These are phyloP conservation scores for Paramecium primaurelia DNA, from an alignment of 73 alveolate species.

Conservation along the genomic window DNA sequence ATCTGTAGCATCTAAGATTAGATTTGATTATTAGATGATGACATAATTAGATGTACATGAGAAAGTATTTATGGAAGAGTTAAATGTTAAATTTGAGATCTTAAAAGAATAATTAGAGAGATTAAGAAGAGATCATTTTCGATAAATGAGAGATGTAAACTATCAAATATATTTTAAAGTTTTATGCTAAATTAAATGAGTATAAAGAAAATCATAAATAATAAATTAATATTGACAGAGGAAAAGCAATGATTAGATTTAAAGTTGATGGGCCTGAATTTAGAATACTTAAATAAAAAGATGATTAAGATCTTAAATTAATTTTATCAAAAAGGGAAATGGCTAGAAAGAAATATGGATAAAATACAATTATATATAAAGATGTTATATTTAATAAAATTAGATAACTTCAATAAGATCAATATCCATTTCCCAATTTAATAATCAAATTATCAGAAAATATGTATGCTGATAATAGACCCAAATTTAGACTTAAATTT, in stretches of 20 bases:
- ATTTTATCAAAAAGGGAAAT: neutral
- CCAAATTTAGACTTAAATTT: neutral
- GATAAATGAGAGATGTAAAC: neutral
- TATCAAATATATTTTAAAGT: neutral
- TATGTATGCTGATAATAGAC: constrained; percentile 2
- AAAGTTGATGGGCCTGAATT: neutral
- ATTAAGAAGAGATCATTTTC: neutral
- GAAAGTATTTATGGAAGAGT: constrained; percentile 2
- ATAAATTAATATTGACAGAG: neutral
- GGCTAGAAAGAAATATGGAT: neutral
- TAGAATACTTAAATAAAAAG: neutral
- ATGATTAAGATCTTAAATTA: neutral
- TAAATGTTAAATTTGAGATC: neutral
- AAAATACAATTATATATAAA: neutral
- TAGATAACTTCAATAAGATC: neutral
- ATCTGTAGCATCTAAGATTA: neutral
- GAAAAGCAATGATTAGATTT: neutral
- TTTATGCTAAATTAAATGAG: neutral
- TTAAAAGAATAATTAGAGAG: neutral
- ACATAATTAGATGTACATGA: neutral
- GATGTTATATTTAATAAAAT: neutral
- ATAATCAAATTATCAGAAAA: neutral
- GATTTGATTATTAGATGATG: constrained; percentile 24
- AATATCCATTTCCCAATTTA: neutral
- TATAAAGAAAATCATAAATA: neutral